Evolutionary conservation across 768 basidiomycete genomes (phyloP), one percentile per base, ranked within the genome.

Genomic region (Mycena sanguinolenta): DNA sequence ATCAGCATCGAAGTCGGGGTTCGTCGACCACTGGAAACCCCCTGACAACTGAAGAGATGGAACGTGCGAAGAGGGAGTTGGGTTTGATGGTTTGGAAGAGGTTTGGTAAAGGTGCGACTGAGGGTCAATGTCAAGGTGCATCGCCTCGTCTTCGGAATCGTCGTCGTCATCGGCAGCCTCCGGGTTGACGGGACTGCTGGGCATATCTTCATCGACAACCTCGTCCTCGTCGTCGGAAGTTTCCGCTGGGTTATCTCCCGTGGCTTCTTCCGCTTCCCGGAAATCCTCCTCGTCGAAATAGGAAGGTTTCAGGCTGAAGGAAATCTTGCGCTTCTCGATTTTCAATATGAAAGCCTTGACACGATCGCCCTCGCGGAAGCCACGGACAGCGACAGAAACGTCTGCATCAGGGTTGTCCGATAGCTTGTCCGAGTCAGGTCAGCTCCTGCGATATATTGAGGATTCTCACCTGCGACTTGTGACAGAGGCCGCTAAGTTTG

Each of bases 261-360:
- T 7, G 28, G 36, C 32, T 30, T 79, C 77, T 8, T 82, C 83
- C 17, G 75, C 76, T 27, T 75, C 80, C 7, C 84, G n/a, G 58
- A 90, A 87, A 69, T 92, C 93, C 54, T 91, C 90, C 28, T 89
- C 89, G 50, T 76, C 80, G 78, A 98, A 97, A 79, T 93, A 90
- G 30, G 96, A 97, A 28, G 95, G 94, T 79, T 97, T 98, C 65
- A 99, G 84, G 59, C 94, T 92, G 65, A 99, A 85, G 67, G 95
- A 95, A 53, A 91, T 90, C 75, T 92, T 94, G 67, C 91, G 91
- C 30, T 87, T 85, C 71, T 96, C 92, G 62, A 97, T 85, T 12
- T 87, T 87, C 42, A 92, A 79, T 50, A 99, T 86, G 58, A 91
- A 79, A 2, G 93, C 94, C 79, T 92, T 94, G 69, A 98, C 94